These are phyloP conservation scores for Talaromyces amestolkiae DNA, from an alignment of 2,329 filamentous ascomycete species.

Conservation along the genomic window DNA sequence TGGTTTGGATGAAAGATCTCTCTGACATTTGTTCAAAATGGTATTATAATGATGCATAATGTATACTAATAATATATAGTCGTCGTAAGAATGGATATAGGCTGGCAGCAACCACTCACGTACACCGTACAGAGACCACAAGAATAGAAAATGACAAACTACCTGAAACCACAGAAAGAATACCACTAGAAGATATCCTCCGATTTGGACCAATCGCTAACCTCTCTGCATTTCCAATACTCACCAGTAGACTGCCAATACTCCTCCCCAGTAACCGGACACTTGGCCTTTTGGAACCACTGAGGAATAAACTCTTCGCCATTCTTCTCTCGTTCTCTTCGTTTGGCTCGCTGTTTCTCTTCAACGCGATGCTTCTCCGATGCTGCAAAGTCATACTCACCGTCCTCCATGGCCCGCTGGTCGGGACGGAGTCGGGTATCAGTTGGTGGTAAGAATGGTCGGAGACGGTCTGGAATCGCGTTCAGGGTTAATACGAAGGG, in stretches of 20 bases:
- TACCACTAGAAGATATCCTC: conserved; percentile 69
- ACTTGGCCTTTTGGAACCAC: conserved; percentile 76
- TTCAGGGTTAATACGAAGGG: conserved; percentile 95
- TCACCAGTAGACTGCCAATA: conserved; percentile 87
- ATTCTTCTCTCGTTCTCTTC: conserved; percentile 68
- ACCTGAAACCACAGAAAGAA: background rate
- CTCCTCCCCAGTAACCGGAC: conserved; percentile 77
- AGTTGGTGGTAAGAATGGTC: conserved; percentile 77
- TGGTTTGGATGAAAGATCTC: background rate
- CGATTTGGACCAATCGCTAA: conserved; percentile 64
- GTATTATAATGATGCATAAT: background rate
- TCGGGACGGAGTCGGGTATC: conserved; percentile 92
- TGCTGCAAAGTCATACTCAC: conserved; percentile 91
- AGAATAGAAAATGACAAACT: background rate
- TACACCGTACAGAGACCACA: conserved; percentile 4
- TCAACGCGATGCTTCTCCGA: conserved; percentile 93
- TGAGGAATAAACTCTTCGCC: conserved; percentile 80
- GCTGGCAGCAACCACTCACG: background rate
- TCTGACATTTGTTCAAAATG: background rate
- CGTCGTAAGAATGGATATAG: background rate
- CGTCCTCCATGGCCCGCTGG: conserved; percentile 97
- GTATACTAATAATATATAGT: background rate
- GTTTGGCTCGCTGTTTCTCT: conserved; percentile 78
- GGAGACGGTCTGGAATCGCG: conserved; percentile 79
- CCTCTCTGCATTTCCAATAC: conserved; percentile 75